These are phyloP conservation scores for Penicillium brasilianum DNA, from an alignment of 2,329 filamentous ascomycete genomes.

Conservation along the genomic window DNA sequence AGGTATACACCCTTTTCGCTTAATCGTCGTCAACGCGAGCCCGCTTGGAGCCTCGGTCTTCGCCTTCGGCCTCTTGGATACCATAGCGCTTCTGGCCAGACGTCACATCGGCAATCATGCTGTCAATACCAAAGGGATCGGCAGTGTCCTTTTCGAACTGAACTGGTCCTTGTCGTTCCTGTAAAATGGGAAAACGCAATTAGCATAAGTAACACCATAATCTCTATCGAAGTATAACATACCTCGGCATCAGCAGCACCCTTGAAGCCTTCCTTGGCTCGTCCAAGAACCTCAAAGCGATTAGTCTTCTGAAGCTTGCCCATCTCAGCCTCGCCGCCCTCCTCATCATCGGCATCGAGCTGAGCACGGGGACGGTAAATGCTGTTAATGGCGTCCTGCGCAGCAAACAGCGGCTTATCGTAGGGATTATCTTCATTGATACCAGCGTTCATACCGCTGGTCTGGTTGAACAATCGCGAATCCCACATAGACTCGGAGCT, in stretches of 20 bases:
- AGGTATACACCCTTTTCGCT: constrained; percentile 9
- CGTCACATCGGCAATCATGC: constrained; percentile 82
- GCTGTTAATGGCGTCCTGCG: constrained; percentile 90
- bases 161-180: constrained; percentile 86
- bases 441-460: constrained; percentile 84
- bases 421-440: constrained; percentile 98
- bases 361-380: constrained; percentile 84
- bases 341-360: constrained; percentile 77
- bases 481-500: constrained; percentile 96
- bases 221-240: constrained; percentile 36
- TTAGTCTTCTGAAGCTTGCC: constrained; percentile 84
- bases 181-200: constrained; percentile 11
- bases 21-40: constrained; percentile 76
- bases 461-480: constrained; percentile 91
- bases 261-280: constrained; percentile 83
- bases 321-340: constrained; percentile 80
- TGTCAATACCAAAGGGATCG: constrained; percentile 93
- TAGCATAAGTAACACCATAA: not conserved
- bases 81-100: constrained; percentile 53
- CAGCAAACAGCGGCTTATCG: constrained; percentile 95
- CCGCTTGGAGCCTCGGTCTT: constrained; percentile 63
- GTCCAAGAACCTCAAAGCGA: constrained; percentile 86
- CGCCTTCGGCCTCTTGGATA: constrained; percentile 47
- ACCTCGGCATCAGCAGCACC: constrained; percentile 80
- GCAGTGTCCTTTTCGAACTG: constrained; percentile 89